phyloP scores from a whole-genome alignment of 148 eudicot species.

The Amaranthus cruentus region DNA sequence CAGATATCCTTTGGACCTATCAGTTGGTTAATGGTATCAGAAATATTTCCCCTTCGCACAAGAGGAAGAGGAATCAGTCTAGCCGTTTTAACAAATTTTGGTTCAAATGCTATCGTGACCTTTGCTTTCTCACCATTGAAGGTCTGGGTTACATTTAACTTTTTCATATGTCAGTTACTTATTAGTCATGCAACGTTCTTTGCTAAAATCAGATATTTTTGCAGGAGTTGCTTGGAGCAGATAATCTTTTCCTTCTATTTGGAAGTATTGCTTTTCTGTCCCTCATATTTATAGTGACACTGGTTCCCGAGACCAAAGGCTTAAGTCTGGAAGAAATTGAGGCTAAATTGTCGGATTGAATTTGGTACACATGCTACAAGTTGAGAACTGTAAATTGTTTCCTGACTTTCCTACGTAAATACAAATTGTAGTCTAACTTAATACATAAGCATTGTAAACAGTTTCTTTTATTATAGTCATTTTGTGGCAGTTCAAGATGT shows the following conservation, averaged over 20 bases:
- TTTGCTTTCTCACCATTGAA: conserved; percentile 91
- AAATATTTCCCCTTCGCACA: conserved; percentile 93
- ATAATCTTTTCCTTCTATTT: conserved; percentile 75
- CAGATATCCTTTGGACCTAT: conserved; percentile 98
- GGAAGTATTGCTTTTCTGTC: conserved; percentile 77
- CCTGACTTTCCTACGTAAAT: background rate
- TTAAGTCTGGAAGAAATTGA: conserved; percentile 97
- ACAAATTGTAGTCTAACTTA: background rate
- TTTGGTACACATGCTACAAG: background rate
- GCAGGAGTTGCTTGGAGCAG: conserved; percentile 95
- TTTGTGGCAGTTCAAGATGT: background rate
- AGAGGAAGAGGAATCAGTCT: conserved; percentile 97
- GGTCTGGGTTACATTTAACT: conserved; percentile 33
- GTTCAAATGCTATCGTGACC: conserved; percentile 89
- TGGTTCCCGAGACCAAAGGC: conserved; percentile 95
- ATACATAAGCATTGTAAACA: background rate
- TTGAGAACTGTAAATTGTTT: background rate
- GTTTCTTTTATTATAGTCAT: background rate
- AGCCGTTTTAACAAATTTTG: conserved; percentile 89
- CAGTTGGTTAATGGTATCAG: conserved; percentile 99
- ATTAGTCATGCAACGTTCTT: background rate
- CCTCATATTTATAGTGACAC: conserved; percentile 53
- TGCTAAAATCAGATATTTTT: conserved; percentile 15
- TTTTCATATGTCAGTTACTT: background rate
- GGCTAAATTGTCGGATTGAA: conserved; percentile 68